These are phyloP conservation scores for Solanum chiquidenum DNA, from an alignment of 257 asterid genomes.

Conservation along the genomic window DNA sequence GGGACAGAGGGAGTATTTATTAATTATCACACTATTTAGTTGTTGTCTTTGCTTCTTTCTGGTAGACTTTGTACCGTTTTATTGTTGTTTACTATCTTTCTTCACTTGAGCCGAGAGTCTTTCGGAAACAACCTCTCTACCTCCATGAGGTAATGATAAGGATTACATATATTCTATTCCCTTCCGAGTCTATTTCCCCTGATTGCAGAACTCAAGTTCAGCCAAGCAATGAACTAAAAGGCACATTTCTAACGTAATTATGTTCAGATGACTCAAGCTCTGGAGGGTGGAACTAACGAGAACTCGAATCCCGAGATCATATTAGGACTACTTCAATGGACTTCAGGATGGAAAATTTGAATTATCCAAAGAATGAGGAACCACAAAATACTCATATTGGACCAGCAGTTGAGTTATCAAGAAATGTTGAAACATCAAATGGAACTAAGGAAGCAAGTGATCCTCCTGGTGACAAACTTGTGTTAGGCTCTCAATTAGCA, in stretches of 20 bases:
- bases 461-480: background rate
- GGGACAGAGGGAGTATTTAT: no score
- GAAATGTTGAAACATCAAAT: constrained; percentile 2
- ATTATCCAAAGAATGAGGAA: background rate
- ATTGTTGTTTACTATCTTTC: no score
- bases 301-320: constrained; percentile 12
- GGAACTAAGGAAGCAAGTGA: constrained; percentile 2
- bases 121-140: no score
- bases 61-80: no score
- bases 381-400: constrained; percentile 8
- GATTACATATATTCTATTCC: no score
- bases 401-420: constrained; percentile 1
- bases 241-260: constrained; percentile 9
- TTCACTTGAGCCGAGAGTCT: no score
- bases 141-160: no score
- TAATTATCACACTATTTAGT: no score
- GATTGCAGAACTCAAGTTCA: background rate
- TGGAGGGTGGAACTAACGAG: background rate
- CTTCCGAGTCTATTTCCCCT: background rate
- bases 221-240: background rate
- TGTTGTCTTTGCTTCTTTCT: no score
- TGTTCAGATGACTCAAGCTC: background rate
- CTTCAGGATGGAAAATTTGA: constrained; percentile 17
- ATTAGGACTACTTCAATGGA: background rate
- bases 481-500: background rate